A percentile compares a stretch with the other conserved stretches of the same genome.
Evolutionary conservation across 306 rosid genomes (phyloP).

Genomic region (Datisca glomerata): DNA sequence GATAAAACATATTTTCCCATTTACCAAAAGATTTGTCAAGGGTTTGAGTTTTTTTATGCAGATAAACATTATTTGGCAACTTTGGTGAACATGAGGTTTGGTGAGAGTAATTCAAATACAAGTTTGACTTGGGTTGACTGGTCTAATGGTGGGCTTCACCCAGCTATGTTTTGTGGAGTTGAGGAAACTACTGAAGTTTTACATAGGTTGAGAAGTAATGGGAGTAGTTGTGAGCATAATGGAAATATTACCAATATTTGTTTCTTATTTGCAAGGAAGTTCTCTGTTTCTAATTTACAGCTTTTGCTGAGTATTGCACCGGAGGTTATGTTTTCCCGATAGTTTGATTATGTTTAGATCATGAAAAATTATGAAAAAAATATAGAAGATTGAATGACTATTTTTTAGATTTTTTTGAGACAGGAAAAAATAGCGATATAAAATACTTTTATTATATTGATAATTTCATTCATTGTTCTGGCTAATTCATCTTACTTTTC

Average conservation of each 20-base stretch:
- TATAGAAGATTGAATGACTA: no score
- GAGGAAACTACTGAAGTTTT: slow-evolving; percentile 44
- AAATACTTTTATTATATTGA: no score
- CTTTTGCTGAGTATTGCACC: slow-evolving; percentile 46
- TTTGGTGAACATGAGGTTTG: slow-evolving; percentile 30
- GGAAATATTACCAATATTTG: no score
- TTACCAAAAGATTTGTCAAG: slow-evolving; percentile 33
- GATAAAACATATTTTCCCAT: slow-evolving; percentile 44
- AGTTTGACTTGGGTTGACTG: slow-evolving; percentile 78
- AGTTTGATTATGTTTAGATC: no score
- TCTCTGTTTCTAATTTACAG: slow-evolving; percentile 31
- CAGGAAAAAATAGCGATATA: no score
- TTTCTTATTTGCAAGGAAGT: slow-evolving; percentile 67
- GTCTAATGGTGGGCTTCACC: no score
- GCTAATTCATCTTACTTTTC: no score
- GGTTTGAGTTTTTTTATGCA: slow-evolving; percentile 47
- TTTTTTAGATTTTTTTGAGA: no score
- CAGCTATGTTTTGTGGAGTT: slow-evolving; percentile 28
- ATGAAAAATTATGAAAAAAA: no score
- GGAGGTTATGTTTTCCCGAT: slow-evolving; percentile 45
- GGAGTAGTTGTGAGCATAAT: slow-evolving; percentile 29
- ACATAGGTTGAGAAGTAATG: slow-evolving; percentile 34
- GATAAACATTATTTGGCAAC: slow-evolving; percentile 89
- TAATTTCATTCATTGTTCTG: no score
- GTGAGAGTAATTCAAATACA: slow-evolving; percentile 50